These are phyloP conservation scores for Meyerozyma carpophila DNA, from an alignment of 1,139 yeast species.

Conservation along the genomic window DNA sequence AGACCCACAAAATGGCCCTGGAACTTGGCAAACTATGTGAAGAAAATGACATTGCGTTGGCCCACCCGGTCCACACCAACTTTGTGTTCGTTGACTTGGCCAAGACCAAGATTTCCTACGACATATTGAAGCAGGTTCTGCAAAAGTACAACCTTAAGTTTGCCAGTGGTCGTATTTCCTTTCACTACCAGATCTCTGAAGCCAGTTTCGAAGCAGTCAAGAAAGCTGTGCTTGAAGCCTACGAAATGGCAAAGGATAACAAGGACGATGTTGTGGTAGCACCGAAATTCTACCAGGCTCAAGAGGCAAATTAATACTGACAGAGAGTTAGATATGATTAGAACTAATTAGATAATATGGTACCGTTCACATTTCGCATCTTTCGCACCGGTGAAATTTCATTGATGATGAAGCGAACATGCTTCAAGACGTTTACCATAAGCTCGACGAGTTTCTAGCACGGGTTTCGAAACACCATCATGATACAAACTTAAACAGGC, in stretches of 20 bases:
- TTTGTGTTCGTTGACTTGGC: conserved; percentile 38
- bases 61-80: conserved; percentile 37
- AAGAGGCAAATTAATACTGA: neutral
- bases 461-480: neutral
- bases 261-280: conserved; percentile 16
- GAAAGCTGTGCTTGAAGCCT: conserved; percentile 23
- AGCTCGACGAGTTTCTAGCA: neutral
- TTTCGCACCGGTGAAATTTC: neutral
- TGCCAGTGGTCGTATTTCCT: conserved; percentile 28
- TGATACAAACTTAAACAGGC: neutral
- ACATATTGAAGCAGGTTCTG: conserved; percentile 11
- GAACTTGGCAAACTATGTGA: conserved; percentile 9
- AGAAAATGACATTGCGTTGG: conserved; percentile 19
- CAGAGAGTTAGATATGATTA: neutral
- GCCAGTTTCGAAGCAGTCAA: conserved; percentile 28
- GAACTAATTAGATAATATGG: neutral
- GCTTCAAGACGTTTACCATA: neutral
- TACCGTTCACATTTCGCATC: neutral
- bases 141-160: conserved; percentile 20
- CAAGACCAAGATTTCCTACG: conserved; percentile 19
- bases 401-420: neutral
- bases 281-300: conserved; percentile 6
- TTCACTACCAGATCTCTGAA: conserved; percentile 34
- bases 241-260: conserved; percentile 23
- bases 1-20: conserved; percentile 9